Evolutionary conservation across 2,329 filamentous ascomycete genomes (phyloP).

Genomic region (Alternaria brassicicola): DNA sequence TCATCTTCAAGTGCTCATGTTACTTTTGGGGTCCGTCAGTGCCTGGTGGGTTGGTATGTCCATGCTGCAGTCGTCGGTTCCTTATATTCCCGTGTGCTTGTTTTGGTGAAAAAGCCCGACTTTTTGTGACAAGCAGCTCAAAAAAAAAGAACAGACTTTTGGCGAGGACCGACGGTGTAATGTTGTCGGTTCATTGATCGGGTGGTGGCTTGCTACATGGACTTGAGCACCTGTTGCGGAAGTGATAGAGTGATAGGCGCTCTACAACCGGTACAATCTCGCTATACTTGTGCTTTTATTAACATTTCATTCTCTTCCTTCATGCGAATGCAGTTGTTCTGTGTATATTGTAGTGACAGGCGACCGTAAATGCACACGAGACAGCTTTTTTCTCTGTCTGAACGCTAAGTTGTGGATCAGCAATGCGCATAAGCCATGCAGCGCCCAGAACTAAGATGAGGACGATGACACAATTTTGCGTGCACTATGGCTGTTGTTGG

Average conservation of each 20-base stretch:
- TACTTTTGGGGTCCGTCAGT: neutral
- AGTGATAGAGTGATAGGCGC: neutral
- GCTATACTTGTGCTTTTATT: neutral
- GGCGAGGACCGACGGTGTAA: neutral
- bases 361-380: neutral
- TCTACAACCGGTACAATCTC: neutral
- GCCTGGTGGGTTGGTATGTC: too few relatives aligned
- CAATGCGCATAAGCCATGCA: conserved; percentile 1
- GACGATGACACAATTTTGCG: conserved; percentile 11
- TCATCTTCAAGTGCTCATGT: neutral
- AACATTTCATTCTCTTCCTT: neutral
- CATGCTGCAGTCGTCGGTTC: neutral
- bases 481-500: neutral
- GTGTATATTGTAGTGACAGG: neutral
- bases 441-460: neutral
- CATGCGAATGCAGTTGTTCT: neutral
- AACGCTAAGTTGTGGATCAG: neutral
- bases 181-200: neutral
- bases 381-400: neutral
- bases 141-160: neutral
- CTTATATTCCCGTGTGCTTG: neutral
- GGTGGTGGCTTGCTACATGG: neutral
- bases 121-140: neutral
- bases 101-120: neutral
- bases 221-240: neutral